Evolutionary conservation across 306 rosid genomes (phyloP), one percentile per base, ranked within the genome.

Genomic region (Senna siamea): DNA sequence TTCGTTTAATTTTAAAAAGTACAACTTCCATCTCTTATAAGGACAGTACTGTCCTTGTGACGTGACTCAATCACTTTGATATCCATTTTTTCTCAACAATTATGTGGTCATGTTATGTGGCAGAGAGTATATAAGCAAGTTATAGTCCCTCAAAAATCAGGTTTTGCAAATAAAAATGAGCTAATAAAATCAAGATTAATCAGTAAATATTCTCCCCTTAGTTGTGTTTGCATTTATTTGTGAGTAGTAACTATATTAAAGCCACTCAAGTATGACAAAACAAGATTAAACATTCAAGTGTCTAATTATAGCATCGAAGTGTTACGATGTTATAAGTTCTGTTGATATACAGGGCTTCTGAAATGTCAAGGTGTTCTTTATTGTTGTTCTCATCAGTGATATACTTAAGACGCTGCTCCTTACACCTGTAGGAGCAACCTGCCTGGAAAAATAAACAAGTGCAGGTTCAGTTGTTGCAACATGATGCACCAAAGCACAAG

Each of bases 381-480:
- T 43, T 56, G 71, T 74, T 72, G 71, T 74, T 72, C 54, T 65
- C 48, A 57, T 61, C 69, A 48, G 28, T 26, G 26, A 40, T 69
- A 54, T 4, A 46, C 43, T 30, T 1, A 26, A 57, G 57, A 62
- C 47, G 55, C 52, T 73, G 65, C 35, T 75, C 48, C 37, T 61
- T 30, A 18, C 55, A 66, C 55, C 79, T 51, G 30, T 26, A 7
- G 10, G 47, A 61, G 66, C 62, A 51, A 66, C 18, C 44, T 58
- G 69, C 85, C 86, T 87, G 78, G n/a, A 47, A 81, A 81, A 48
- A 60, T 12, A 34, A 80, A 68, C 40, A 57, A 23, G 53, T 35
- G 59, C 41, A 47, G 46, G 44, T 52, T 73, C 55, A 68, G 46
- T 22, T 71, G 54, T 30, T 4, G 74, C 26, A 54, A 59, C 62